These are phyloP conservation scores for Neurospora hispaniola DNA, from an alignment of 495 filamentous ascomycete species.

Conservation along the genomic window DNA sequence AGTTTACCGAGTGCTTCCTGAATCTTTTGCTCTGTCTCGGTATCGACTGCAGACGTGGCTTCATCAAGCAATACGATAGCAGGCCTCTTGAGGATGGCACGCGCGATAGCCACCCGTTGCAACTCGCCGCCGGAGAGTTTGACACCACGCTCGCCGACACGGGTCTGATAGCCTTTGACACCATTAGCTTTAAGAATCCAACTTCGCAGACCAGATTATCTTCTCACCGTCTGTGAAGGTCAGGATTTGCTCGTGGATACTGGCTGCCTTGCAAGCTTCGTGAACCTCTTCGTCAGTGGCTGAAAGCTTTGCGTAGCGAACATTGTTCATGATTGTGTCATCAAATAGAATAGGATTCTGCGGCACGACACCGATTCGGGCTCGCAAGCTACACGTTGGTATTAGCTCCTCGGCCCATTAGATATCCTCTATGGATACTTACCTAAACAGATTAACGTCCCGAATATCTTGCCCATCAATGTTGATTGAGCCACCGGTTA, in stretches of 20 bases:
- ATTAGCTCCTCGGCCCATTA: slow-evolving; percentile 3
- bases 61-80: slow-evolving; percentile 48
- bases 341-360: slow-evolving; percentile 95
- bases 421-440: slow-evolving; percentile 5
- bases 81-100: slow-evolving; percentile 45
- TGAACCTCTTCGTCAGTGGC: slow-evolving; percentile 78
- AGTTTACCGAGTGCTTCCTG: slow-evolving; percentile 53
- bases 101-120: slow-evolving; percentile 68
- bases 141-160: slow-evolving; percentile 51
- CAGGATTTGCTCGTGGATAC: slow-evolving; percentile 69
- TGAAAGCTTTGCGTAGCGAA: slow-evolving; percentile 77
- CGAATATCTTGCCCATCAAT: slow-evolving; percentile 69
- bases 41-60: slow-evolving; percentile 48
- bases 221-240: slow-evolving; percentile 44
- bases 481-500: slow-evolving; percentile 48
- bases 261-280: slow-evolving; percentile 76
- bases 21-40: slow-evolving; percentile 62
- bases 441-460: slow-evolving; percentile 51
- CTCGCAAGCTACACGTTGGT: slow-evolving; percentile 42
- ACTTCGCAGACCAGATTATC: not conserved
- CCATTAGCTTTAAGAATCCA: slow-evolving; percentile 6
- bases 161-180: slow-evolving; percentile 40
- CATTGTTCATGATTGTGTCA: slow-evolving; percentile 86
- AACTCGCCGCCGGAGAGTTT: slow-evolving; percentile 67
- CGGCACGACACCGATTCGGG: slow-evolving; percentile 69